A percentile compares a stretch with the other conserved stretches of the same genome.
Evolutionary conservation across 2,329 filamentous ascomycete species (phyloP).

Genomic region (Microdochium nivale): DNA sequence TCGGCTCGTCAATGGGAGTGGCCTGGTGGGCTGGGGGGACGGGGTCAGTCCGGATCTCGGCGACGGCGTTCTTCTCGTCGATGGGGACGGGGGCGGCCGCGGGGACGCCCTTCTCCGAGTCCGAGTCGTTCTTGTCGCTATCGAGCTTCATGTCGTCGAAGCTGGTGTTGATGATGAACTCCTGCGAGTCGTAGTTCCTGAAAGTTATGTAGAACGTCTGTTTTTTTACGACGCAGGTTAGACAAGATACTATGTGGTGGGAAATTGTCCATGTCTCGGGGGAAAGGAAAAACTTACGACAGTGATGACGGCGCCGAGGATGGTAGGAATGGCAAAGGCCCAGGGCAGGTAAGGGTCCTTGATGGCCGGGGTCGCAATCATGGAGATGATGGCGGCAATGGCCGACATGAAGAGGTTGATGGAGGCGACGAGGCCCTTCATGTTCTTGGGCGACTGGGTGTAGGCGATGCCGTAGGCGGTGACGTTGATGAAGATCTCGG

Average conservation of each 20-base stretch:
- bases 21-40: not conserved
- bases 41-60: too few relatives aligned
- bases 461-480: slow-evolving; percentile 67
- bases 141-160: not conserved
- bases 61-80: not conserved
- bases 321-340: slow-evolving; percentile 22
- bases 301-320: slow-evolving; percentile 14
- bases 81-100: not conserved
- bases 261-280: too few relatives aligned
- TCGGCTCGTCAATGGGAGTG: not conserved
- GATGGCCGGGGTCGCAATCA: slow-evolving; percentile 32
- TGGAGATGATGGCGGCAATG: slow-evolving; percentile 60
- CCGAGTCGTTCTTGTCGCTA: not conserved
- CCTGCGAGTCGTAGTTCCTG: slow-evolving; percentile 16
- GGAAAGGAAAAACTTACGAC: too few relatives aligned
- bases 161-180: slow-evolving; percentile 15
- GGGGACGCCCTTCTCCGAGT: not conserved
- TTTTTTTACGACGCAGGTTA: too few relatives aligned
- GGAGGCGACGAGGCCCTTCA: slow-evolving; percentile 67
- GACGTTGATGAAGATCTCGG: slow-evolving; percentile 46
- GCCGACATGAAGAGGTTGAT: slow-evolving; percentile 65
- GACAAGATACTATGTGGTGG: too few relatives aligned
- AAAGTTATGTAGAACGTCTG: slow-evolving; percentile 21
- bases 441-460: slow-evolving; percentile 70
- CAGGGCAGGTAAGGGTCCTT: slow-evolving; percentile 37